Base-by-base conservation (phyloP, 139 green algal genomes). In the Protoeuglena noctilucae region DNA sequence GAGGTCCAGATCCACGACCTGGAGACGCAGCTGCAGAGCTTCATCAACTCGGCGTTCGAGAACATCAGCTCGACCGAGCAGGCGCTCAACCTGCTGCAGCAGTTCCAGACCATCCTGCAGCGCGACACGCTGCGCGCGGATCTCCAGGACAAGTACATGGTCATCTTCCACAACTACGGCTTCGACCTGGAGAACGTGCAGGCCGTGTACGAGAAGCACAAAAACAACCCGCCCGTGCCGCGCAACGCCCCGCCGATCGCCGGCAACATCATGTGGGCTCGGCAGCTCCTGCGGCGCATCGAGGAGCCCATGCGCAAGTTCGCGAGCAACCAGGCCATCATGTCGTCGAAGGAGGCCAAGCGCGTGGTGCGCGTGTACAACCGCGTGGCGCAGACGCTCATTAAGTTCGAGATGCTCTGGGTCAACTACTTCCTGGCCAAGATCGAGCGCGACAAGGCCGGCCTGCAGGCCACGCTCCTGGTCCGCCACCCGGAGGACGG, bases 1-100 rank as follows among this genome's bases (percentile, higher is more conserved):
- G 86, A 90, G 52, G 86, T 95, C 43, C 82, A 94, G 71, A 88
- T 95, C 57, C 76, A 94, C 62, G 84, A 94, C 51, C 73, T 95
- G 45, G 87, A 95, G 73, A 78, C 82, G 53, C 65, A 69, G 40
- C 66, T 93, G 30, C 80, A 93, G 80, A 78, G 69, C 17, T 93
- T 94, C 58, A 81, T 94, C 24, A 81, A 91, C 50, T 56, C 51
- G 4, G 81, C 63, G 1, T 95, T 95, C 66, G 79, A 89, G 64
- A 76, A 86, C 65, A 87, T 87, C 69, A 79, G 69, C 17, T 75
- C 60, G 31, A 94, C 85, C 1, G 84, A 94, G 55, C 75, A 86
- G 27, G 83, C 85, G 27, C 74, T 95, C 24, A 76, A 72, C 55
- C 68, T 94, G 72, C 74, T 95, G 57, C 54, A 58, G 21, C 86